A percentile compares a stretch with the other conserved stretches of the same genome.
These are phyloP conservation scores for Scenedesmus sp. DNA, from an alignment of 163 green algal species.

Conservation along the genomic window DNA sequence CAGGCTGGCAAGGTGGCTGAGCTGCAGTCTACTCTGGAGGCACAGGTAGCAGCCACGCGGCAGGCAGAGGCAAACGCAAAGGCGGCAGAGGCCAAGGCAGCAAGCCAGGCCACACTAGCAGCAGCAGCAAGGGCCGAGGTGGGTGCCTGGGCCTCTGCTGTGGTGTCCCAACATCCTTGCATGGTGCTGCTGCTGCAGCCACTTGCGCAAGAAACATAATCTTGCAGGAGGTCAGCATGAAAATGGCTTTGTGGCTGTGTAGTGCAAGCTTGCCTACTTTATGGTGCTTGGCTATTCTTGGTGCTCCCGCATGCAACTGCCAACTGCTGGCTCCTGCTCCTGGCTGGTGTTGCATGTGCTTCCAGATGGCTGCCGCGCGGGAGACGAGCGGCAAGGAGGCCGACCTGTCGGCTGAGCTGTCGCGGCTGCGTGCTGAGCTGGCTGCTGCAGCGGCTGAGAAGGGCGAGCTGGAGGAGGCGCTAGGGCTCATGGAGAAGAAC, in stretches of 20 bases:
- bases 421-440: constrained; percentile 1
- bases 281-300: neutral
- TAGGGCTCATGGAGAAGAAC: constrained; percentile 48
- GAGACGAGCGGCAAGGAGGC: constrained; percentile 29
- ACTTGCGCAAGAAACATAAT: neutral
- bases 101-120: constrained; percentile 24
- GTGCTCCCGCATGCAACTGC: neutral
- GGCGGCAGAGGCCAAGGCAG: constrained; percentile 34
- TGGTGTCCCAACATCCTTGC: neutral
- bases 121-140: constrained; percentile 41
- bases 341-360: neutral
- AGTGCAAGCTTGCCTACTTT: neutral
- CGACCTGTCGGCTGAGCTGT: constrained; percentile 29
- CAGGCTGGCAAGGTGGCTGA: constrained; percentile 29
- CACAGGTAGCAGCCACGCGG: neutral
- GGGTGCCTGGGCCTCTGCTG: neutral
- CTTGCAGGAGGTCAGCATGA: neutral
- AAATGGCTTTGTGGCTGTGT: neutral
- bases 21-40: constrained; percentile 27
- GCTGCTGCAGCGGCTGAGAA: constrained; percentile 32
- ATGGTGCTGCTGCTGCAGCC: neutral
- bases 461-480: constrained; percentile 36
- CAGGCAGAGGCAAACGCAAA: constrained; percentile 35
- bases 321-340: neutral
- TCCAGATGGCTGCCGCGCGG: neutral